Base-by-base conservation (phyloP, 495 filamentous ascomycete species). In the Xylaria flabelliformis region DNA sequence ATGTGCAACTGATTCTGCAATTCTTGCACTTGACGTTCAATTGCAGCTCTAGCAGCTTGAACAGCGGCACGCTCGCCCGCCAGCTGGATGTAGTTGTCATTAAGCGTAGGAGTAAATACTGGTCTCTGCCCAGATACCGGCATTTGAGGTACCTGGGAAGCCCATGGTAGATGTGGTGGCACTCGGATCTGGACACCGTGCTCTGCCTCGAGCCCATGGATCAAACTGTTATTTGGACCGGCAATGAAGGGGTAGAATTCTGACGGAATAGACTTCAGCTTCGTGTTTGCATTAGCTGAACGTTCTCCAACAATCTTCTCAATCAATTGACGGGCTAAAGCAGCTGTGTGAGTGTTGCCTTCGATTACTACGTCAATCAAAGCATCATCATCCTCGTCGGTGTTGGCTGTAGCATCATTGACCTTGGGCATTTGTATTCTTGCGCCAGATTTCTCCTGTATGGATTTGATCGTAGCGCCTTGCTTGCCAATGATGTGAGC, bases 171-270 rank as follows among this genome's bases (percentile, higher is more conserved):
- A 76, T 95, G 91, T 39, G 91, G 88, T 67, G 94, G 94, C 56
- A 97, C 90, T 62, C 92, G 88, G 44, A 97, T 83, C 77, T 91
- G 90, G 21, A 96, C 82, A 65, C 90, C 90, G 32, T 82, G 81
- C 55, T 83, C 77, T 36, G 83, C 79, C 80, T 97, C 93, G 48
- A 97, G 85, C 48, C 87, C 87, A 51, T 88, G 86, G 72, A 93
- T 82, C 58, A 87, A 83, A 42, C 84, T 83, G 76, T 94, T 92
- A 77, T 95, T 89, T 17, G 92, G 88, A 32, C 95, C 95, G 32
- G 93, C 91, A 79, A 99, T 92, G 84, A 98, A 98, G 17, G 95
- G 97, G 82, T 94, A 99, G 79, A 93, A 97, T 78, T 97, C 94
- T 24, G 95, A 90, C 3, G 95, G 95, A 70, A 98, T 91, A 19